These are phyloP conservation scores for Phytophthora kernoviae DNA, from an alignment of 352 stramenopile genomes.

Conservation along the genomic window DNA sequence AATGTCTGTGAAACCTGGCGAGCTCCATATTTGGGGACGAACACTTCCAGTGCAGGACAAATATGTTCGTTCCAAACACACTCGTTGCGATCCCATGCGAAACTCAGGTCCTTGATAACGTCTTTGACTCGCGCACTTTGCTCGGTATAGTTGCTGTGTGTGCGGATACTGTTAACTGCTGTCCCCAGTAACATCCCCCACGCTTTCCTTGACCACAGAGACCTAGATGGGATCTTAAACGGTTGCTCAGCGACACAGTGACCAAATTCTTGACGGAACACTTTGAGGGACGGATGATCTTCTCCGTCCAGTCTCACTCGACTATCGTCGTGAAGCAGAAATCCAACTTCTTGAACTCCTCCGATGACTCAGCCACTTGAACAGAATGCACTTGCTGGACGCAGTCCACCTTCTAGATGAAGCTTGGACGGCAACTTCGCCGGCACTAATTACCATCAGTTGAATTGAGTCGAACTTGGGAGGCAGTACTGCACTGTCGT, in stretches of 20 bases:
- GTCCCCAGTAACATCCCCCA: conserved; percentile 40
- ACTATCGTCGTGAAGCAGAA: conserved; percentile 45
- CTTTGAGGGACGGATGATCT: conserved; percentile 40
- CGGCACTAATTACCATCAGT: conserved; percentile 23
- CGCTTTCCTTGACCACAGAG: conserved; percentile 31
- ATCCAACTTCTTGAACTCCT: conserved; percentile 22
- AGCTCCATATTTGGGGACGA: conserved; percentile 29
- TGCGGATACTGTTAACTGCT: conserved; percentile 44
- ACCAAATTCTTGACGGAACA: conserved; percentile 25
- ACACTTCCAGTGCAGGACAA: conserved; percentile 38
- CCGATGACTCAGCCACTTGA: conserved; percentile 24
- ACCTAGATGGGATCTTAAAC: conserved; percentile 28
- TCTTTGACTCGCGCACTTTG: conserved; percentile 42
- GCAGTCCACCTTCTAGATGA: conserved; percentile 50
- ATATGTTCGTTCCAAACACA: conserved; percentile 45
- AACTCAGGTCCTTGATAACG: conserved; percentile 39
- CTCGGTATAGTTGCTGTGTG: conserved; percentile 25
- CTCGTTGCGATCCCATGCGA: conserved; percentile 45
- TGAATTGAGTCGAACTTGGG: conserved; percentile 44
- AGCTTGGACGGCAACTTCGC: conserved; percentile 37
- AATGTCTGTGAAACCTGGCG: conserved; percentile 33
- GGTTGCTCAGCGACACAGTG: conserved; percentile 29
- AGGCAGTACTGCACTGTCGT: conserved; percentile 2
- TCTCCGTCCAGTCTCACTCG: conserved; percentile 41
- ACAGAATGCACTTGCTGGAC: conserved; percentile 37